These are phyloP conservation scores for Eutypella sp. DNA, from an alignment of 2,329 filamentous ascomycete genomes.

Conservation along the genomic window DNA sequence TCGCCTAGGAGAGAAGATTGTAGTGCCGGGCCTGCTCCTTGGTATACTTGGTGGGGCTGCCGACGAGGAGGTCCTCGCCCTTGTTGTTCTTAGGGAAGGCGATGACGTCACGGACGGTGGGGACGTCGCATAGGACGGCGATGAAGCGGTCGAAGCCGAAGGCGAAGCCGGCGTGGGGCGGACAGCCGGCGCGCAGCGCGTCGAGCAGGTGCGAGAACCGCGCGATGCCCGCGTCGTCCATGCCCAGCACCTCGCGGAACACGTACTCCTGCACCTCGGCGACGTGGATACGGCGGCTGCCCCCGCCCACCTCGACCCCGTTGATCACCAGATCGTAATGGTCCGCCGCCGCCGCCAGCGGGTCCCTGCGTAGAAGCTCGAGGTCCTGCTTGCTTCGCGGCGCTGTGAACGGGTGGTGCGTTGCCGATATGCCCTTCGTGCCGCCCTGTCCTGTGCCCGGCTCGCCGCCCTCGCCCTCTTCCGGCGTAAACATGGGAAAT, in stretches of 20 bases:
- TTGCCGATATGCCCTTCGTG: constrained; percentile 72
- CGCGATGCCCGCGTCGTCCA: constrained; percentile 64
- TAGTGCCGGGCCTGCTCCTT: too few relatives aligned
- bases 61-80: constrained; percentile 80
- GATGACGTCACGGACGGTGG: constrained; percentile 87
- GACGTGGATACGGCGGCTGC: constrained; percentile 86
- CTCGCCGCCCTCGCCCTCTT: constrained; percentile 44
- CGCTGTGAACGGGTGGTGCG: constrained; percentile 94
- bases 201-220: constrained; percentile 84
- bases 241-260: constrained; percentile 76
- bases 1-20: too few relatives aligned
- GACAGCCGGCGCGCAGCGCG: constrained; percentile 79
- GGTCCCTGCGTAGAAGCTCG: constrained; percentile 66
- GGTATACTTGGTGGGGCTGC: constrained; percentile 51
- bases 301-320: constrained; percentile 88
- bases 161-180: constrained; percentile 90
- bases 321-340: constrained; percentile 97
- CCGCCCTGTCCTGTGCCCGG: constrained; percentile 75
- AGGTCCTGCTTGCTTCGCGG: constrained; percentile 69
- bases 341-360: constrained; percentile 69
- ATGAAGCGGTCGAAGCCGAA: constrained; percentile 86
- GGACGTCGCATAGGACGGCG: constrained; percentile 69
- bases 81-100: constrained; percentile 93
- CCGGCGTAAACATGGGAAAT: constrained; percentile 88
- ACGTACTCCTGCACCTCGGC: constrained; percentile 79